A percentile compares a stretch with the other conserved stretches of the same genome.
These are phyloP conservation scores for Teunomyces tritomae DNA, from an alignment of 805 yeast species.

Conservation along the genomic window DNA sequence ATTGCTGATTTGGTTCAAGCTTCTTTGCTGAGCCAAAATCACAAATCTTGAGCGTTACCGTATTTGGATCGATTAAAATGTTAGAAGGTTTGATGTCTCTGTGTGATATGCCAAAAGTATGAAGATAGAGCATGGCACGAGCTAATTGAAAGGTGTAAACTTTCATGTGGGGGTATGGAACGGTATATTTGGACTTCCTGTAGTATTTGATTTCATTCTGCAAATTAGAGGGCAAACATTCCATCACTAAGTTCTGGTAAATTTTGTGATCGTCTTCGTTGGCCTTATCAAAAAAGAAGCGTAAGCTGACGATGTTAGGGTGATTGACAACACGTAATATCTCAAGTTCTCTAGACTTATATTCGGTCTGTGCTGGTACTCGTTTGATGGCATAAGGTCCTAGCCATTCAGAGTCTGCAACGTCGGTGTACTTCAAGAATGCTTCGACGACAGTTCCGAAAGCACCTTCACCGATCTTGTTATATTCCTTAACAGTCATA, in stretches of 20 bases:
- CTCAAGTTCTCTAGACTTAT: conserved; percentile 78
- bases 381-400: conserved; percentile 85
- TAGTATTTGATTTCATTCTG: conserved; percentile 73
- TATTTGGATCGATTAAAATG: conserved; percentile 69
- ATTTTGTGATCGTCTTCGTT: conserved; percentile 52
- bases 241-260: conserved; percentile 84
- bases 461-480: conserved; percentile 81
- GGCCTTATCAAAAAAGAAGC: conserved; percentile 68
- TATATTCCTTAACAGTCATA: conserved; percentile 70
- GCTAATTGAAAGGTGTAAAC: conserved; percentile 78
- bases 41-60: conserved; percentile 69
- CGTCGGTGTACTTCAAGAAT: conserved; percentile 38
- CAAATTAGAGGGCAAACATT: conserved; percentile 77
- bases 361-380: conserved; percentile 85
- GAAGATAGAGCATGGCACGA: conserved; percentile 78
- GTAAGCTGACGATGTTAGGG: conserved; percentile 72
- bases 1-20: conserved; percentile 75
- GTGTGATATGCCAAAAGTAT: conserved; percentile 77
- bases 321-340: conserved; percentile 71
- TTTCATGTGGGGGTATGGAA: conserved; percentile 73
- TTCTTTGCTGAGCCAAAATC: conserved; percentile 86
- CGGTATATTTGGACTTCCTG: conserved; percentile 54
- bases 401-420: conserved; percentile 43
- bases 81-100: conserved; percentile 85
- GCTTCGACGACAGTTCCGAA: conserved; percentile 85